These are phyloP conservation scores for Phaeotremella fagi DNA, from an alignment of 768 basidiomycete genomes.

Conservation along the genomic window DNA sequence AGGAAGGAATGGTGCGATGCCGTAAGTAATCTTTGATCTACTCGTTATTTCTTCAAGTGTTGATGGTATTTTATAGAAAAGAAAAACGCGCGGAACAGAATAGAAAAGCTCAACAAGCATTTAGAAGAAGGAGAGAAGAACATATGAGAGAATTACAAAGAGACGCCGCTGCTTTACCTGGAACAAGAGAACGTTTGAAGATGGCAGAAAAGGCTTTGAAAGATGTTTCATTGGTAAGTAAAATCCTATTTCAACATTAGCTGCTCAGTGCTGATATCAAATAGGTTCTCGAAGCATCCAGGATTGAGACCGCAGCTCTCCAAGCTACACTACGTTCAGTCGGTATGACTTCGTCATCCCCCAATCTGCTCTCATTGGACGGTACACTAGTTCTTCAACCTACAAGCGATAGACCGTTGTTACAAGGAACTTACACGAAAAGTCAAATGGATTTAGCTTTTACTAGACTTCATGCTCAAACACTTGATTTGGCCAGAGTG, in stretches of 20 bases:
- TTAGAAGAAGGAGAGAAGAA: slow-evolving; percentile 74
- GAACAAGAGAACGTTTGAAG: slow-evolving; percentile 12
- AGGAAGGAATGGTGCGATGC: neutral
- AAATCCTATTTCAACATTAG: neutral
- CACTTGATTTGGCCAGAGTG: slow-evolving; percentile 20
- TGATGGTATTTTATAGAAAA: too few species aligned
- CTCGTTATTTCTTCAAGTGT: too few species aligned
- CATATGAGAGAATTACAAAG: slow-evolving; percentile 37
- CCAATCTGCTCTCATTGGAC: slow-evolving; percentile 9
- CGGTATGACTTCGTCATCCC: neutral
- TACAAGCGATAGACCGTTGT: neutral
- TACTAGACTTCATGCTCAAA: slow-evolving; percentile 15
- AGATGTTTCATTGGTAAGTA: slow-evolving; percentile 28
- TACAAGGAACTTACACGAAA: neutral
- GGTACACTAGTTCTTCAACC: slow-evolving; percentile 5
- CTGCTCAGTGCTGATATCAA: neutral
- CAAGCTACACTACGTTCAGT: slow-evolving; percentile 9
- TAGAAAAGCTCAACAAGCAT: slow-evolving; percentile 86
- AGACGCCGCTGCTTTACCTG: slow-evolving; percentile 23
- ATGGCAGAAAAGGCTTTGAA: slow-evolving; percentile 14
- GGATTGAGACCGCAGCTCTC: slow-evolving; percentile 20
- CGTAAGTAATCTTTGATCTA: too few species aligned
- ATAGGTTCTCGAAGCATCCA: slow-evolving; percentile 13
- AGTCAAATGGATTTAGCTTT: slow-evolving; percentile 15
- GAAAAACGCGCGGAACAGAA: slow-evolving; percentile 77